phyloP scores from a whole-genome alignment of 1,139 yeast species.

The Scheffersomyces cryptocercus region DNA sequence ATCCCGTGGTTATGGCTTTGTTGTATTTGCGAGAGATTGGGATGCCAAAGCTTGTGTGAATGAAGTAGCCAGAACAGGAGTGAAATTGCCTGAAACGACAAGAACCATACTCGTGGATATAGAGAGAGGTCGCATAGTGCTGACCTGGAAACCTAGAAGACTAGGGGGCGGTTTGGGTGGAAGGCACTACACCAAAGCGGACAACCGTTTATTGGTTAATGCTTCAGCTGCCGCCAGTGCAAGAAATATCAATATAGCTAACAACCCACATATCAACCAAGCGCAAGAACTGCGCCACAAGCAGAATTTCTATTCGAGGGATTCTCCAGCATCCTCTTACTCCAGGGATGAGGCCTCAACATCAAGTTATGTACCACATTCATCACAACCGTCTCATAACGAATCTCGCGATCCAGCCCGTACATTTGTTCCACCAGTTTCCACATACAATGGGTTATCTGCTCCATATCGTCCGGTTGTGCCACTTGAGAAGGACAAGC shows the following conservation, averaged over 20 bases:
- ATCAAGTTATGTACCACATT: too few species aligned
- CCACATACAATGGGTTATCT: too few species aligned
- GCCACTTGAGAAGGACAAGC: not conserved
- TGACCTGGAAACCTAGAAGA: slow-evolving; percentile 79
- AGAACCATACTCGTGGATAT: slow-evolving; percentile 72
- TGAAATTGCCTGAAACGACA: slow-evolving; percentile 26
- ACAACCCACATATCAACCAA: slow-evolving; percentile 10
- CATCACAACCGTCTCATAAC: too few species aligned
- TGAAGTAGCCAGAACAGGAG: slow-evolving; percentile 56
- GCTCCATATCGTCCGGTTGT: too few species aligned
- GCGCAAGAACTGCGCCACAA: not conserved
- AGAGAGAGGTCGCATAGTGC: slow-evolving; percentile 76
- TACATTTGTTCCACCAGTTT: not conserved
- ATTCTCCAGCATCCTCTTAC: too few species aligned
- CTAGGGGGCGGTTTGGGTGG: slow-evolving; percentile 72
- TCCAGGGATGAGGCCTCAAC: too few species aligned
- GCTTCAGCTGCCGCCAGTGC: slow-evolving; percentile 57
- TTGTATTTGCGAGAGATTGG: slow-evolving; percentile 62
- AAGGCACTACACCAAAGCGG: slow-evolving; percentile 46
- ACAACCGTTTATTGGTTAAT: slow-evolving; percentile 37
- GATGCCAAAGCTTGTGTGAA: slow-evolving; percentile 63
- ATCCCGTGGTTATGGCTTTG: slow-evolving; percentile 83
- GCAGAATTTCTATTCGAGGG: too few species aligned
- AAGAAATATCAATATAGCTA: slow-evolving; percentile 26
- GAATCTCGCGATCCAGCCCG: slow-evolving; percentile 1